phyloP scores from a whole-genome alignment of 768 basidiomycete genomes.

The Nevesoporus exiguus region DNA sequence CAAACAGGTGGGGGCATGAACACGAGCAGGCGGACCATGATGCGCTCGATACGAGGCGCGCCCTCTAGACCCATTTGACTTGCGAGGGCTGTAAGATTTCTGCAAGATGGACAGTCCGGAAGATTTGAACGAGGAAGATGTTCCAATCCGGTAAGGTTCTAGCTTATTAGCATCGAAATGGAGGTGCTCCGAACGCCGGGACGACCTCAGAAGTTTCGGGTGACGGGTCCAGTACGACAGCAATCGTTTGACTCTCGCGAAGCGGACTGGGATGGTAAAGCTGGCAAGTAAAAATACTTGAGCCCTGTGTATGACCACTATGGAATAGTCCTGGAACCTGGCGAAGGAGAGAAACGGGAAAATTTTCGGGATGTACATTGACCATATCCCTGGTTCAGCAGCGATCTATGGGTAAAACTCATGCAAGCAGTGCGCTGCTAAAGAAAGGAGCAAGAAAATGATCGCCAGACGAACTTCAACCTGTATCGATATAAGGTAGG shows the following conservation, averaged over 20 bases:
- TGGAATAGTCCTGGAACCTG: neutral
- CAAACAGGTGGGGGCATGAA: constrained; percentile 10
- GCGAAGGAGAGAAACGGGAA: neutral
- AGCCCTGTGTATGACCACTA: neutral
- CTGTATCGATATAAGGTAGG: constrained; percentile 9
- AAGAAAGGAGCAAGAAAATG: constrained; percentile 16
- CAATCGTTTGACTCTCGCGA: neutral
- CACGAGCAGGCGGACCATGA: constrained; percentile 12
- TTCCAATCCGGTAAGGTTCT: constrained; percentile 5
- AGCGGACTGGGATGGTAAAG: neutral
- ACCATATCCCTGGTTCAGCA: constrained; percentile 14
- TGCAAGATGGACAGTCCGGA: constrained; percentile 14
- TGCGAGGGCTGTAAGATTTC: constrained; percentile 12
- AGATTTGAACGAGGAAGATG: constrained; percentile 13
- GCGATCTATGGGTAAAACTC: constrained; percentile 1
- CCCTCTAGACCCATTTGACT: constrained; percentile 23
- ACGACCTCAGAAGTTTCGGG: neutral
- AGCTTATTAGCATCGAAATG: neutral
- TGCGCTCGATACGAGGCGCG: constrained; percentile 23
- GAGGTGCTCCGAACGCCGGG: neutral
- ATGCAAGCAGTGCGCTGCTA: constrained; percentile 10
- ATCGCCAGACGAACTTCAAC: constrained; percentile 17
- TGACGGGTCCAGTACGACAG: neutral
- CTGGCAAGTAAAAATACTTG: neutral
- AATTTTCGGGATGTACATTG: neutral